These are phyloP conservation scores for Tetrapisispora pingtungensis DNA, from an alignment of 805 yeast species.

Conservation along the genomic window DNA sequence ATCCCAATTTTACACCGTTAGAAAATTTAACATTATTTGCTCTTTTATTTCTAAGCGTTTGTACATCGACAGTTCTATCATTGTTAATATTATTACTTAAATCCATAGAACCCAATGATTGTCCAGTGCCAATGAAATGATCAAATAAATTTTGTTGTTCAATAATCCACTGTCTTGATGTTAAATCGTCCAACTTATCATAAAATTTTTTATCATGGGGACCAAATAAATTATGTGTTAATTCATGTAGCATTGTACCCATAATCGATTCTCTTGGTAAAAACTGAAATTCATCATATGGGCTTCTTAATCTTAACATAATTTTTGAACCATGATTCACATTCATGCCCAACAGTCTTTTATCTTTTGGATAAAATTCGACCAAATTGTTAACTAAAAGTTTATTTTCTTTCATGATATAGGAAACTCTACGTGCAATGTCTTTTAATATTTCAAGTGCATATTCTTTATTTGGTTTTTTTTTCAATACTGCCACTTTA, in stretches of 20 bases:
- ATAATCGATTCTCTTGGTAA: slow-evolving; percentile 54
- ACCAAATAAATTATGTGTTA: slow-evolving; percentile 70
- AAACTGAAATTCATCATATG: slow-evolving; percentile 42
- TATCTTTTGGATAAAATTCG: slow-evolving; percentile 73
- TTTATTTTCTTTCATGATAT: slow-evolving; percentile 59
- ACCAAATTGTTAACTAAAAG: slow-evolving; percentile 58
- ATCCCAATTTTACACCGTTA: slow-evolving; percentile 9
- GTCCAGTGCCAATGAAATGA: slow-evolving; percentile 26
- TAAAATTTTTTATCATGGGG: slow-evolving; percentile 74
- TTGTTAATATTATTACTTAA: background rate
- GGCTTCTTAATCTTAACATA: slow-evolving; percentile 57
- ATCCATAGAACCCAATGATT: slow-evolving; percentile 11
- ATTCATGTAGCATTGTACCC: slow-evolving; percentile 82
- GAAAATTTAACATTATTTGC: background rate
- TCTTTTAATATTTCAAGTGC: slow-evolving; percentile 56
- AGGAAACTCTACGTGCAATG: slow-evolving; percentile 62
- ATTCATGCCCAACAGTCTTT: slow-evolving; percentile 65
- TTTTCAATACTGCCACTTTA: slow-evolving; percentile 38
- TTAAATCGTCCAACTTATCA: slow-evolving; percentile 49
- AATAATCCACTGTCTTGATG: slow-evolving; percentile 35
- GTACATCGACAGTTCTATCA: slow-evolving; percentile 3
- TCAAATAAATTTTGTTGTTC: slow-evolving; percentile 24
- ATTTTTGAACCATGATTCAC: slow-evolving; percentile 70
- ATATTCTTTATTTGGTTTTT: slow-evolving; percentile 36
- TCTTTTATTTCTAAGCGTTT: background rate